Base-by-base conservation (phyloP, 768 basidiomycete species). In the Tylopilus rubrobrunneus region DNA sequence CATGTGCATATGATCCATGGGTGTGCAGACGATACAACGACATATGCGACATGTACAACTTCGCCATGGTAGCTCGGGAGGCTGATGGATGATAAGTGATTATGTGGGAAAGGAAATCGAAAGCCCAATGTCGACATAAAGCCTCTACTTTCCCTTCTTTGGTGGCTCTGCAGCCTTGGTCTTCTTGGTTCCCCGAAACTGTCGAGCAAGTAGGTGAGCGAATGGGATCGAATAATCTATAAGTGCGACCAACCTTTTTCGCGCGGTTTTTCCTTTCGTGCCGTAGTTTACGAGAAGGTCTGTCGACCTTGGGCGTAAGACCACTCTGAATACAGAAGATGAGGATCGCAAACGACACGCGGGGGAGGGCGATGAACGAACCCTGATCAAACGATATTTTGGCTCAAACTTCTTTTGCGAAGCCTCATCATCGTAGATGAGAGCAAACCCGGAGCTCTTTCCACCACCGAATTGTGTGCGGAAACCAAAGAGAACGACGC, bases 181-280 rank as follows among this genome's bases (percentile, higher is more conserved):
- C 83, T 98, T 98, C 80, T 90, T 89, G 72, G 89, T 94, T 65
- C 96, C 95, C 69, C 95, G 91, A 76, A 94, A 75, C 94, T 98
- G 64, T 14, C 53, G 56, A 49, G 46, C 53, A 44, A 53, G 66
- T 33, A 63, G 2, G 31, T 62, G 48, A 64, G 60, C 40, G 14
- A 5, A 45, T 50, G 21, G 51, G 15, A 44, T 19, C 23, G 12
- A 39, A 56, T 37, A 25, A 48, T 25, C 21, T 27, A 37, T 55
- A 19, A 27, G 29, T 12, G 4, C n/a, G 48, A 64, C 74, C n/a
- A 45, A 92, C 95, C 87, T 98, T 98, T 89, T 99, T 99, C 58
- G 89, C 84, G 71, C 96, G 87, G 78, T 99, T 99, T 85, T 99
- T 99, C 68, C 97, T 86, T 81, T 98, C 96, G 80, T 98, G 98